Evolutionary conservation across 139 green algal genomes (phyloP).

Genomic region (Penium margaritaceum): DNA sequence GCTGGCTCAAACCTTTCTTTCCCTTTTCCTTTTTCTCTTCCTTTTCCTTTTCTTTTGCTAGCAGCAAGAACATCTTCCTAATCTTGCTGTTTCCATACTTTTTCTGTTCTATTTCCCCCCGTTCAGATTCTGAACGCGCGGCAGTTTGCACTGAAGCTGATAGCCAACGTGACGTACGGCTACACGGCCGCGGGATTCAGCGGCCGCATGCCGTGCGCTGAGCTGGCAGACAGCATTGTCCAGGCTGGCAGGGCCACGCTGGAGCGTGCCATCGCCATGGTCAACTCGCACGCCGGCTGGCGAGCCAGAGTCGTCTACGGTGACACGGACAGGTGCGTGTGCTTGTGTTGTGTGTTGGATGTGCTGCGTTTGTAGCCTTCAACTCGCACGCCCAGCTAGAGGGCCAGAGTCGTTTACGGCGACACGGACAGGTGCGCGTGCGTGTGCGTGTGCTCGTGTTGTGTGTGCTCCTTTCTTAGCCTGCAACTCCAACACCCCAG

Average conservation of each 20-base stretch:
- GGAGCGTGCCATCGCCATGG: slow-evolving; percentile 74
- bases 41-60: background rate
- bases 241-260: slow-evolving; percentile 72
- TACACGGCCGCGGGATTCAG: slow-evolving; percentile 60
- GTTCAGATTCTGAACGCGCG: slow-evolving; percentile 73
- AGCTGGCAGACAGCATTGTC: slow-evolving; percentile 89
- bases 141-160: slow-evolving; percentile 94
- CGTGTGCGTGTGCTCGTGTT: no score
- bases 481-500: slow-evolving; percentile 40
- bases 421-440: no score
- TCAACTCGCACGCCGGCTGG: slow-evolving; percentile 66
- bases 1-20: background rate
- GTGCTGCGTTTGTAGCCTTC: no score
- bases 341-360: no score
- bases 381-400: slow-evolving; percentile 57
- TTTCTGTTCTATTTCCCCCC: no score
- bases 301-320: slow-evolving; percentile 56
- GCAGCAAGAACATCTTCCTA: no score
- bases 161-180: slow-evolving; percentile 92
- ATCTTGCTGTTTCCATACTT: no score
- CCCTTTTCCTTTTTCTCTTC: background rate
- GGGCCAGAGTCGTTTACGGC: slow-evolving; percentile 53
- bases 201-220: slow-evolving; percentile 88
- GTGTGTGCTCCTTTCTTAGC: no score
- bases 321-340: slow-evolving; percentile 46